Evolutionary conservation across 1,284 basidiomycete genomes (phyloP), one percentile per base, ranked within the genome.

Genomic region (Sporisorium exsertum): DNA sequence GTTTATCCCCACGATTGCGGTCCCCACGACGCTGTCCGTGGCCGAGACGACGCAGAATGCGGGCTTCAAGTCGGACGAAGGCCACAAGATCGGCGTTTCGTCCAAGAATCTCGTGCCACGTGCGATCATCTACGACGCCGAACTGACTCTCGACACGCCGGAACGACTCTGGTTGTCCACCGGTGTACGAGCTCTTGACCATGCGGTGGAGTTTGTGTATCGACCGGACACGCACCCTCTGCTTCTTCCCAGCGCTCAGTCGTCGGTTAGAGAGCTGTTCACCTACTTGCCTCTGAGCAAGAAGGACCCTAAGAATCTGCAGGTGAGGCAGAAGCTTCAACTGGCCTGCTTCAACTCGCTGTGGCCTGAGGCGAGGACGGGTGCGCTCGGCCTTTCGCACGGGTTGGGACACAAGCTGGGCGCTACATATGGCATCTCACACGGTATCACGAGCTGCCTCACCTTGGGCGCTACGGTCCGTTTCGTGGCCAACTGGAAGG

Each of bases 371-470:
- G 88, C 58, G 88, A 88, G 84, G 9, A 68, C 87, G 18, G 90
- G 91, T 61, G 86, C 91, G 2, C 81, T 92, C 16, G 93, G 92
- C 22, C 87, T 93, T 15, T 92, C 91, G 22, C 92, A 94, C 86
- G 86, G 65, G 5, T 51, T 81, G 18, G 86, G 86, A 5, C 92
- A 94, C 82, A 90, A 89, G 77, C 88, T 94, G 13, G 93, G 93
- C 2, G 92, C 92, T 5, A 88, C 88, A 26, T 94, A 93, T 82
- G 86, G 87, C 56, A 93, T 94, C 65, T 90, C 91, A 12, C 93
- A 94, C 83, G 93, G 93, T 4, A 92, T 93, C 75, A 93, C 93
- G 7, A 92, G 92, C 24, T 94, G 93, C 84, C 86, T 94, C 55
- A 93, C 93, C 2, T 89, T 94, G 10, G 70, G 52, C 0, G 20